Conservation (phyloP, 1,139 yeast species). For the Diutina scorzettiae region DNA sequence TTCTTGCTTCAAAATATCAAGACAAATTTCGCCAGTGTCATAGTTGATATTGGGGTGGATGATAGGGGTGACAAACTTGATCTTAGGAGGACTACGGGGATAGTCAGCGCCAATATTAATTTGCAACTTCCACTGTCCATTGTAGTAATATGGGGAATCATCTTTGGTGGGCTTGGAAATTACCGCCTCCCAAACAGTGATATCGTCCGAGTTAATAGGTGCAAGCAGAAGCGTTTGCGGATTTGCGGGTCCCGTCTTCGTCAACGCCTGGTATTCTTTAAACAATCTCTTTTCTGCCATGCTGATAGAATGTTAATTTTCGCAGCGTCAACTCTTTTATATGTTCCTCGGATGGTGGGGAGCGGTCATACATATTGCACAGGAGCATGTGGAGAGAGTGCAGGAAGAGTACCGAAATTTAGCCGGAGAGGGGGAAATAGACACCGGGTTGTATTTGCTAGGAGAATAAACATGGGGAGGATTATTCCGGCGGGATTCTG, state of each 20-base stretch:
- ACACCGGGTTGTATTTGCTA: too few species aligned
- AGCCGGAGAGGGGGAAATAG: too few species aligned
- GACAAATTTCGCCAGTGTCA: slow-evolving; percentile 66
- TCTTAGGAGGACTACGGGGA: slow-evolving; percentile 61
- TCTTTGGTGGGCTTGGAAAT: slow-evolving; percentile 39
- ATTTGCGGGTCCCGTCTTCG: slow-evolving; percentile 14
- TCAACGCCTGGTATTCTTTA: slow-evolving; percentile 15
- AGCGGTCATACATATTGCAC: too few species aligned
- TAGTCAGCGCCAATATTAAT: slow-evolving; percentile 43
- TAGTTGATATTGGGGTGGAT: slow-evolving; percentile 70
- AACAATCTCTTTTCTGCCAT: slow-evolving; percentile 18
- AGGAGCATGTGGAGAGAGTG: too few species aligned
- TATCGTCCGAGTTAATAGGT: slow-evolving; percentile 33
- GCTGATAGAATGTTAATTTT: background rate
- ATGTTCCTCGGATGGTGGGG: too few species aligned
- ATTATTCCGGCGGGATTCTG: too few species aligned
- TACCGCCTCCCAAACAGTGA: slow-evolving; percentile 48
- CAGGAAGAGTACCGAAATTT: too few species aligned
- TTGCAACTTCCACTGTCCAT: slow-evolving; percentile 46
- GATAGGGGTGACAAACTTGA: slow-evolving; percentile 42
- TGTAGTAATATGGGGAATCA: slow-evolving; percentile 33
- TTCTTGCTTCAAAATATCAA: slow-evolving; percentile 55
- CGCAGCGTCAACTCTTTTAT: too few species aligned
- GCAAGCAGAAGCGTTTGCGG: slow-evolving; percentile 29
- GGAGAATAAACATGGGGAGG: too few species aligned